These are phyloP conservation scores for Psidium friedrichsthalianum DNA, from an alignment of 345 rosid species.

Conservation along the genomic window DNA sequence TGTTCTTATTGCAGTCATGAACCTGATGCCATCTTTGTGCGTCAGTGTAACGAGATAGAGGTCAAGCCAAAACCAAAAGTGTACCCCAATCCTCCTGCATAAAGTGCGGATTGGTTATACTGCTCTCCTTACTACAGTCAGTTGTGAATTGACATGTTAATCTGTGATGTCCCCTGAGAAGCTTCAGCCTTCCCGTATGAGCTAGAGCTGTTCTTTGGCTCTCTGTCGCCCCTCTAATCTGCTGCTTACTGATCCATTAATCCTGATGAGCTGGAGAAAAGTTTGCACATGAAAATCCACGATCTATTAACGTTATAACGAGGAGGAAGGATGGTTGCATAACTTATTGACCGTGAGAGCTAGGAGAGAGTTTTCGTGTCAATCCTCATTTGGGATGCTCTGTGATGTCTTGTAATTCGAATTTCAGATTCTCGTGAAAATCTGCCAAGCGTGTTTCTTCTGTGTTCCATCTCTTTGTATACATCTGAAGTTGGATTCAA, in stretches of 20 bases:
- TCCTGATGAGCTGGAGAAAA: neutral
- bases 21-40: conserved; percentile 79
- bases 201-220: neutral
- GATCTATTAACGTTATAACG: neutral
- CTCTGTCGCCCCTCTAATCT: neutral
- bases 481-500: neutral
- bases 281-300: neutral
- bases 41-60: conserved; percentile 86
- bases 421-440: neutral
- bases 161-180: neutral
- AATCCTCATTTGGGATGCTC: neutral
- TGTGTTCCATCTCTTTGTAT: neutral
- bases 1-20: conserved; percentile 61
- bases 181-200: neutral
- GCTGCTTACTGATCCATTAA: neutral
- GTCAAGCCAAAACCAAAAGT: conserved; percentile 92
- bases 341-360: neutral
- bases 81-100: conserved; percentile 67
- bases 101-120: neutral
- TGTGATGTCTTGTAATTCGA: neutral
- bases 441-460: neutral
- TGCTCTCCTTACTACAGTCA: neutral
- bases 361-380: neutral
- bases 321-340: neutral
- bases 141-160: neutral